A percentile compares a stretch with the other conserved stretches of the same genome.
Conservation (phyloP, 257 asterid species). For the Solanum gracilifrons region DNA sequence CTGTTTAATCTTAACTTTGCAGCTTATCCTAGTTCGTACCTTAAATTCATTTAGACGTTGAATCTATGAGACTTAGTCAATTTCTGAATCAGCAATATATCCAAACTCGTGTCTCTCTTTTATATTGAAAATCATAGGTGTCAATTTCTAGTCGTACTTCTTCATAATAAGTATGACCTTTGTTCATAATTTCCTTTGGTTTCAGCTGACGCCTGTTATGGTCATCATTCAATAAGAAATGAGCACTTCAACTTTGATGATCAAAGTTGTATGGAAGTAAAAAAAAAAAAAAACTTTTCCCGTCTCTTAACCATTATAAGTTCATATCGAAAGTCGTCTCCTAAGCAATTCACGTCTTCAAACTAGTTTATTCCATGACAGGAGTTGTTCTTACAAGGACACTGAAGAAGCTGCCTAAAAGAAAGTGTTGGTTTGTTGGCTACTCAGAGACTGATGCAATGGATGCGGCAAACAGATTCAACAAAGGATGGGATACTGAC, state of each 20-base stretch:
- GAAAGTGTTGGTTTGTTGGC: slow-evolving; percentile 72
- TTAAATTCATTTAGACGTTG: background rate
- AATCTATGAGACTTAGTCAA: background rate
- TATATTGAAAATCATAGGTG: background rate
- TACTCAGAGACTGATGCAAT: slow-evolving; percentile 23
- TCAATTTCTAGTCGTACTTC: background rate
- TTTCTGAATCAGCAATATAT: background rate
- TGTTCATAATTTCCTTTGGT: background rate
- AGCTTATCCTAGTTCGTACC: background rate
- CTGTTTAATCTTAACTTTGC: background rate
- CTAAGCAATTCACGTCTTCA: background rate
- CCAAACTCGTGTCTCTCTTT: background rate
- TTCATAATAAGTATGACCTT: background rate
- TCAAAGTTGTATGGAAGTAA: background rate
- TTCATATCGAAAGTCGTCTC: background rate
- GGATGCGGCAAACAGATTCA: slow-evolving; percentile 35
- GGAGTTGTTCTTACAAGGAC: slow-evolving; percentile 51
- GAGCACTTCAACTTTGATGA: background rate
- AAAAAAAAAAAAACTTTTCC: background rate
- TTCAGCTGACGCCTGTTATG: background rate
- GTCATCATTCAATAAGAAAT: background rate
- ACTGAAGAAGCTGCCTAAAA: slow-evolving; percentile 39
- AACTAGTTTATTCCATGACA: slow-evolving; percentile 5
- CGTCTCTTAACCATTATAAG: background rate
- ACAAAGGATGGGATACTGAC: slow-evolving; percentile 41